phyloP scores from a whole-genome alignment of 129 eudicot species.

The Oenanthe sinensis region DNA sequence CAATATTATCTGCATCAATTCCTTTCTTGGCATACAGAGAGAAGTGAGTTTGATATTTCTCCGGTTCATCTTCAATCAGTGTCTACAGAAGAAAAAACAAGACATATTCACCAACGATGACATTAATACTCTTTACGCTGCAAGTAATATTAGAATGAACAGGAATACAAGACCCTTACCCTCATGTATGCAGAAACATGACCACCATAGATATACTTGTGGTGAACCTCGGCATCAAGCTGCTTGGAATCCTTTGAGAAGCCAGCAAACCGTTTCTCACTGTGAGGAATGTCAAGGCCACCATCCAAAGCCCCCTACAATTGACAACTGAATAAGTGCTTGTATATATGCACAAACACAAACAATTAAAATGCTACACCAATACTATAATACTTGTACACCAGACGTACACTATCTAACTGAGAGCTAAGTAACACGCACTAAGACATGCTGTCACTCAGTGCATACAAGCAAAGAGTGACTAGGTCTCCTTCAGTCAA shows the following conservation, averaged over 20 bases:
- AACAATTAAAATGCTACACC: background rate
- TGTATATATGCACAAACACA: background rate
- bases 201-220: conserved; percentile 85
- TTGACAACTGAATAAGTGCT: background rate
- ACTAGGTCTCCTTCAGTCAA: background rate
- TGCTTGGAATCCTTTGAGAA: conserved; percentile 66
- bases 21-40: conserved; percentile 58
- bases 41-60: conserved; percentile 70
- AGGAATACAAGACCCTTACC: conserved; percentile 22
- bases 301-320: conserved; percentile 98
- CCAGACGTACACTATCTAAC: background rate
- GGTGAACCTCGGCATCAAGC: conserved; percentile 83
- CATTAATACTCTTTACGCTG: background rate
- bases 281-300: conserved; percentile 93
- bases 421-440: too few species aligned
- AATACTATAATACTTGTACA: background rate
- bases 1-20: conserved; percentile 53
- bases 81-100: conserved; percentile 27
- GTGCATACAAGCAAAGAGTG: background rate
- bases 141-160: background rate
- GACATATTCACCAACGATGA: background rate
- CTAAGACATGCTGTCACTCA: background rate
- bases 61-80: conserved; percentile 79
- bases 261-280: conserved; percentile 95
- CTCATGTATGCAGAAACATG: conserved; percentile 83